Base-by-base conservation (phyloP, 1,284 basidiomycete genomes). In the Rhodotorula sp. region DNA sequence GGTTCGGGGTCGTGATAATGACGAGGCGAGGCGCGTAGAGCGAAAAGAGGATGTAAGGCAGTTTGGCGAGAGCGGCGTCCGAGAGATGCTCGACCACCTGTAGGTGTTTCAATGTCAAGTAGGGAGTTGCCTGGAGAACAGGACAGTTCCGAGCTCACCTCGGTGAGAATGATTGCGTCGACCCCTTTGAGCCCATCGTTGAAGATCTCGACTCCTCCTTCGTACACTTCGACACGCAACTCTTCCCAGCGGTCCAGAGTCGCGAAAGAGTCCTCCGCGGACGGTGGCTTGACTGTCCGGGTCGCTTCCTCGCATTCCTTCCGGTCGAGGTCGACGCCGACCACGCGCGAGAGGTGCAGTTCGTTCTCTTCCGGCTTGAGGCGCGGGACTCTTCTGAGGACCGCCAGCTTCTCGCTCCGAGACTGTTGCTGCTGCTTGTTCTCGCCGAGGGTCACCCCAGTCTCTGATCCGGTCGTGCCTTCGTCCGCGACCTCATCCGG, bases 111-210 rank as follows among this genome's bases (percentile, higher is more conserved):
- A 64, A 48, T 23, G 48, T 64, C 73, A 31, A n/a, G 18, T 6
- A 18, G 12, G 15, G 34, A 5, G 16, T 29, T 21, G 14, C 21
- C 6, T 10, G 26, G 26, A 14, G 26, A 12, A 48, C 21, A 10
- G 5, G 12, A 3, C 20, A 31, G 2, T 1, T 6, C 16, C 84
- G 89, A 79, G 39, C 83, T 91, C 88, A 97, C 90, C 85, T 97
- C 94, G 10, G 88, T 89, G 26, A 89, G 87, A 34, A 93, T 87
- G 74, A 97, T 90, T 71, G 92, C 93, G 72, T 97, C 92, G 29
- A 87, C 85, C 59, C 85, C 87, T 64, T 84, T 85, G 75, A 97
- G 89, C 56, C 86, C 85, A 34, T 87, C 84, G 78, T 97, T 97
- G 78, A 90, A 85, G 14, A 84, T 83, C 79, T 92, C 87, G 58